A percentile compares a stretch with the other conserved stretches of the same genome.
These are phyloP conservation scores for Lenwebbia sp. DNA, from an alignment of 345 rosid species.

Conservation along the genomic window DNA sequence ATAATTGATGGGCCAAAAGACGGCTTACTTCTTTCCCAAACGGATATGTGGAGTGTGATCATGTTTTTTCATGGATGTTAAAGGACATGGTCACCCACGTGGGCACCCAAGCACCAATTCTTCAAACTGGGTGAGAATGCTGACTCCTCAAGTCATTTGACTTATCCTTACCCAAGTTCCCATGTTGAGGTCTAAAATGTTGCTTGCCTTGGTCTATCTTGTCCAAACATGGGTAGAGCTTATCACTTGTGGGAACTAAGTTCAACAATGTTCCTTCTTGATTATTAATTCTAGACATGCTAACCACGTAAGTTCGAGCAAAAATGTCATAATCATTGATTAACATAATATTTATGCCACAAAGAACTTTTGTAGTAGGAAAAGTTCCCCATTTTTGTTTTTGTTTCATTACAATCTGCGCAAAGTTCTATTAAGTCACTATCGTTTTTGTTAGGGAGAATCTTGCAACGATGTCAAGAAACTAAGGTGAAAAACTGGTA, in stretches of 20 bases:
- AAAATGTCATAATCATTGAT: background rate
- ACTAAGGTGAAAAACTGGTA: background rate
- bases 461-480: background rate
- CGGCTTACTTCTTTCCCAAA: background rate
- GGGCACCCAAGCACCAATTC: background rate
- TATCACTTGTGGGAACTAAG: background rate
- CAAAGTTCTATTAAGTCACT: background rate
- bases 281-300: background rate
- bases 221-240: background rate
- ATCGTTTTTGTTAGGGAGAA: background rate
- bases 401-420: rapidly evolving
- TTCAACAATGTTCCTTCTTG: background rate
- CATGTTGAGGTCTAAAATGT: background rate
- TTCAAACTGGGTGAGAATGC: background rate
- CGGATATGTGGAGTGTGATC: background rate
- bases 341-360: background rate
- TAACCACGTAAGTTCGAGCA: background rate
- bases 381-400: background rate
- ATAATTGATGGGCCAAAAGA: background rate
- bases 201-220: background rate
- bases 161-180: background rate
- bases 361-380: background rate
- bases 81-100: background rate
- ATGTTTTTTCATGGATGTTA: background rate
- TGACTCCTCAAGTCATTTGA: background rate